A percentile compares a stretch with the other conserved stretches of the same genome.
These are phyloP conservation scores for Colletotrichum graminicola DNA, from an alignment of 2,329 filamentous ascomycete genomes.

Conservation along the genomic window DNA sequence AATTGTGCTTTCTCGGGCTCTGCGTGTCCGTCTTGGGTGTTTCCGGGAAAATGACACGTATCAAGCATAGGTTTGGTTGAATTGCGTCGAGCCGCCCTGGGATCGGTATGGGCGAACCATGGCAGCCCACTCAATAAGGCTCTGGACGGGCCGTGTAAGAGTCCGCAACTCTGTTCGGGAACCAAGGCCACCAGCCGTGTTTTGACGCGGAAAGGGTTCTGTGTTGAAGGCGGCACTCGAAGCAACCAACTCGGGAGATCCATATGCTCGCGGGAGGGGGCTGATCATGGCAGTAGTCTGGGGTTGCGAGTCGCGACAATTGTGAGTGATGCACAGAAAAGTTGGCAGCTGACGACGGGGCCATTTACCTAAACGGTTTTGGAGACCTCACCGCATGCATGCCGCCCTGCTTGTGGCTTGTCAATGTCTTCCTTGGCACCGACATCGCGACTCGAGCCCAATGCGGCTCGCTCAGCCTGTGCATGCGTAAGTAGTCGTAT, in stretches of 20 bases:
- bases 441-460: conserved; percentile 39
- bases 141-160: conserved; percentile 17
- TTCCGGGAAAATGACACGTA: conserved; percentile 17
- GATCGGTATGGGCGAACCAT: background rate
- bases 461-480: conserved; percentile 35
- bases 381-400: conserved; percentile 22
- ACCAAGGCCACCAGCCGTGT: conserved; percentile 11
- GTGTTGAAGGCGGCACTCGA: background rate
- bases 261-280: background rate
- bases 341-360: conserved; percentile 4
- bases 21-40: conserved; percentile 5
- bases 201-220: conserved; percentile 9
- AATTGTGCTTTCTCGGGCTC: conserved; percentile 5
- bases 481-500: conserved; percentile 23
- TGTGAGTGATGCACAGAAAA: background rate
- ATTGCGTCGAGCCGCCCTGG: background rate
- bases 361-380: conserved; percentile 19
- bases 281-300: background rate
- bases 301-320: background rate
- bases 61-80: background rate
- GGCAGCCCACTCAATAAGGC: conserved; percentile 3
- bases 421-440: conserved; percentile 29
- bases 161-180: conserved; percentile 24
- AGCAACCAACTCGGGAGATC: background rate
- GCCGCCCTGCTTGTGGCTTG: conserved; percentile 16